Conservation (phyloP, 2,329 filamentous ascomycete genomes). For the Sclerotinia glacialis region DNA sequence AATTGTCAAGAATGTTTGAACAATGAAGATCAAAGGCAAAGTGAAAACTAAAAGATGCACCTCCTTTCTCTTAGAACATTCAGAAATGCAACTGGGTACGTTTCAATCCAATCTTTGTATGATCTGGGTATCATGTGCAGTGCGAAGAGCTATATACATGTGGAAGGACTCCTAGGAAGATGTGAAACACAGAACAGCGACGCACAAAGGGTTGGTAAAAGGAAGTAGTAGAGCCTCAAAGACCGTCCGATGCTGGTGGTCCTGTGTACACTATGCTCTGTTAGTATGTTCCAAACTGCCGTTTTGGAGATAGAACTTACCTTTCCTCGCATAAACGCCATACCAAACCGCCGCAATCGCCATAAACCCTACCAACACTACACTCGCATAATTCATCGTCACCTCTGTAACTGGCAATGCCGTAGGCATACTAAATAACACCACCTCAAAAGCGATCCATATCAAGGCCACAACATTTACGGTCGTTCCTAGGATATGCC, state of each 20-base stretch:
- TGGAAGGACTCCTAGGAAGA: not conserved
- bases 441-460: constrained; percentile 58
- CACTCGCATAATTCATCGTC: constrained; percentile 53
- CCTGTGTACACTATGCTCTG: constrained; percentile 29
- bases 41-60: not conserved
- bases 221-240: constrained; percentile 10
- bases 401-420: constrained; percentile 54
- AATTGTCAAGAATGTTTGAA: not conserved
- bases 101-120: not conserved
- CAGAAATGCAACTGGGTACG: not conserved
- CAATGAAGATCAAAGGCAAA: not conserved
- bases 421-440: constrained; percentile 64
- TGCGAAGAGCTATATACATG: not conserved
- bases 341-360: constrained; percentile 52
- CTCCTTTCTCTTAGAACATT: not conserved
- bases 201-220: not conserved
- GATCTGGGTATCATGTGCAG: not conserved
- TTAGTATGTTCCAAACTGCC: not conserved
- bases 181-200: not conserved
- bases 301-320: constrained; percentile 39
- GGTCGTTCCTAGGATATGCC: constrained; percentile 58
- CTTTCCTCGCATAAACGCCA: constrained; percentile 49
- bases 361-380: constrained; percentile 56
- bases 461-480: constrained; percentile 56
- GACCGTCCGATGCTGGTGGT: constrained; percentile 31